phyloP scores from a whole-genome alignment of 169 alveolate species.

The Plasmodium knowlesi region DNA sequence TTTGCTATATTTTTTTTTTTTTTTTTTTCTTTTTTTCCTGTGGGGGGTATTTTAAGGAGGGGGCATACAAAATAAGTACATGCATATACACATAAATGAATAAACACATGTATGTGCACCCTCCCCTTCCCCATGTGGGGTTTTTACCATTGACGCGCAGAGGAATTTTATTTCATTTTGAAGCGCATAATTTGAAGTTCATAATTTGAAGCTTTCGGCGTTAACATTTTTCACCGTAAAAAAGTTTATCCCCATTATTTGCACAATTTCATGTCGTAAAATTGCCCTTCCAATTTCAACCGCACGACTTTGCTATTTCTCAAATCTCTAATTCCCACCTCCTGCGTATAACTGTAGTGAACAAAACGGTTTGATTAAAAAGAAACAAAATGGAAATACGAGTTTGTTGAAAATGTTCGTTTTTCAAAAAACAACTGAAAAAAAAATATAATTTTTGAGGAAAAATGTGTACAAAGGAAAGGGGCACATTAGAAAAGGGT shows the following conservation, averaged over 20 bases:
- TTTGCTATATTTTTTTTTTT: neutral
- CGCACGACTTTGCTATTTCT: neutral
- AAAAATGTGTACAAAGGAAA: neutral
- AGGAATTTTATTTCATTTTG: neutral
- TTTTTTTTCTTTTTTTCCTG: neutral
- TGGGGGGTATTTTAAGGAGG: neutral
- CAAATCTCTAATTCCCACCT: neutral
- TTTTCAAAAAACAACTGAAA: constrained; percentile 5
- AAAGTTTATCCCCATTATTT: neutral
- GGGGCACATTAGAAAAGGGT: neutral
- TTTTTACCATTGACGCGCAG: neutral
- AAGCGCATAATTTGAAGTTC: neutral
- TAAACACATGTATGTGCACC: neutral
- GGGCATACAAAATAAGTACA: neutral
- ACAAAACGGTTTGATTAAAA: neutral
- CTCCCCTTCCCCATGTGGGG: neutral
- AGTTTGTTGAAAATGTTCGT: neutral
- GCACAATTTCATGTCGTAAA: neutral
- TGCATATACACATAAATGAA: neutral
- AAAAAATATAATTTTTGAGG: neutral
- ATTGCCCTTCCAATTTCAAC: neutral
- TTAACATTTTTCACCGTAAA: neutral
- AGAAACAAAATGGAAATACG: neutral
- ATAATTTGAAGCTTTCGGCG: neutral
- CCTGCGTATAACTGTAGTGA: neutral